A percentile compares a stretch with the other conserved stretches of the same genome.
Evolutionary conservation across 345 rosid genomes (phyloP).

Genomic region (Carallia pectinifolia): DNA sequence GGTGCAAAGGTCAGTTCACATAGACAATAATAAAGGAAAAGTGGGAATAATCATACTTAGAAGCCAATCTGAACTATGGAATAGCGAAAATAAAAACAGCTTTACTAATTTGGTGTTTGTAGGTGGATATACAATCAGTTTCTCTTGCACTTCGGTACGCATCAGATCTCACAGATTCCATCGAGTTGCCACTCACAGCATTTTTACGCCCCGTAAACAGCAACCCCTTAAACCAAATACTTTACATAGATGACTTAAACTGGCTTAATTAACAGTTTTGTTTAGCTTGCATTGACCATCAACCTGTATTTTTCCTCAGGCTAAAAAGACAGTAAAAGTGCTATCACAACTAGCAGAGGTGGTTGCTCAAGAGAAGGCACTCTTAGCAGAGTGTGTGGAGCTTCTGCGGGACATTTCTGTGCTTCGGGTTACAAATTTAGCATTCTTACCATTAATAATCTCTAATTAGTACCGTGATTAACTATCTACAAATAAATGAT

Average conservation of each 20-base stretch:
- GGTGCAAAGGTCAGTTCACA: constrained; percentile 58
- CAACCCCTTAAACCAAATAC: not conserved
- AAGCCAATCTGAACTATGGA: too few species aligned
- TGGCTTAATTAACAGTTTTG: too few species aligned
- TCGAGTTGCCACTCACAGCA: constrained; percentile 36
- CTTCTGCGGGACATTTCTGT: constrained; percentile 43
- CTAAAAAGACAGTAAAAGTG: constrained; percentile 33
- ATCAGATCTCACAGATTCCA: constrained; percentile 45
- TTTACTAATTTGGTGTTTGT: not conserved
- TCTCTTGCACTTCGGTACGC: constrained; percentile 44
- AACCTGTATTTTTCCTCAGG: constrained; percentile 30
- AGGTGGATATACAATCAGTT: constrained; percentile 49
- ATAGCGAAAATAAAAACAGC: not conserved
- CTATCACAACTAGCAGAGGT: constrained; percentile 61
- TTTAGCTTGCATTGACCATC: not conserved
- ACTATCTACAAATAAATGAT: not conserved
- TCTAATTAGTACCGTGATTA: not conserved
- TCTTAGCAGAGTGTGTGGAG: constrained; percentile 60
- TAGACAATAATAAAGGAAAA: not conserved
- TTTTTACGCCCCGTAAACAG: constrained; percentile 45
- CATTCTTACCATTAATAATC: not conserved
- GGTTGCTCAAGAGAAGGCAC: constrained; percentile 57
- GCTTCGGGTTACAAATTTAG: constrained; percentile 47
- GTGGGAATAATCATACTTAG: not conserved
- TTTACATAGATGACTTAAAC: too few species aligned